Percentiles rank a stretch among this genome's conserved stretches.
phyloP scores from a whole-genome alignment of 1,139 yeast species.

The Pichia sp. region DNA sequence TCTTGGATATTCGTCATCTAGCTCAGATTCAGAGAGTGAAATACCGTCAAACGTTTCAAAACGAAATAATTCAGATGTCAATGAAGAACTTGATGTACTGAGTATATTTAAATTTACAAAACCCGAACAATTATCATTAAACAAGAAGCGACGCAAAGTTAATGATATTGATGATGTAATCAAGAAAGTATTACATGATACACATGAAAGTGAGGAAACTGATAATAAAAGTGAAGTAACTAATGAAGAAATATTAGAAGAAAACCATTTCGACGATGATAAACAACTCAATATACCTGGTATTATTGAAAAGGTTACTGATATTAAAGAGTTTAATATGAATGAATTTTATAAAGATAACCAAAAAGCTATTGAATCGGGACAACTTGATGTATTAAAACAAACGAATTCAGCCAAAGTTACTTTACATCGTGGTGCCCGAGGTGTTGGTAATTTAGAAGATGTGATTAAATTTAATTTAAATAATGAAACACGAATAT shows the following conservation, averaged over 20 bases:
- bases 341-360: slow-evolving; percentile 25
- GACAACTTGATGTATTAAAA: slow-evolving; percentile 22
- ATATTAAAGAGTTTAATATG: slow-evolving; percentile 22
- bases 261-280: neutral
- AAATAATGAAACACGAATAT: slow-evolving; percentile 21
- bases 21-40: slow-evolving; percentile 1
- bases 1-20: slow-evolving; percentile 6
- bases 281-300: no score
- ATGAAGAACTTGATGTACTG: neutral
- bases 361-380: slow-evolving; percentile 19
- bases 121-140: neutral
- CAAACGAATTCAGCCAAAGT: slow-evolving; percentile 19
- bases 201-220: neutral
- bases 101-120: neutral
- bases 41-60: neutral
- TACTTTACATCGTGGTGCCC: slow-evolving; percentile 14
- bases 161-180: neutral
- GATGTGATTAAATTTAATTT: slow-evolving; percentile 27
- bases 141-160: neutral
- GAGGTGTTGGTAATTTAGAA: slow-evolving; percentile 26
- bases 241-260: neutral
- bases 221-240: neutral
- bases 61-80: neutral
- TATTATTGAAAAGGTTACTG: neutral
- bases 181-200: neutral